Conservation (phyloP, 2,329 filamentous ascomycete species). For the Curvularia hawaiiensis region DNA sequence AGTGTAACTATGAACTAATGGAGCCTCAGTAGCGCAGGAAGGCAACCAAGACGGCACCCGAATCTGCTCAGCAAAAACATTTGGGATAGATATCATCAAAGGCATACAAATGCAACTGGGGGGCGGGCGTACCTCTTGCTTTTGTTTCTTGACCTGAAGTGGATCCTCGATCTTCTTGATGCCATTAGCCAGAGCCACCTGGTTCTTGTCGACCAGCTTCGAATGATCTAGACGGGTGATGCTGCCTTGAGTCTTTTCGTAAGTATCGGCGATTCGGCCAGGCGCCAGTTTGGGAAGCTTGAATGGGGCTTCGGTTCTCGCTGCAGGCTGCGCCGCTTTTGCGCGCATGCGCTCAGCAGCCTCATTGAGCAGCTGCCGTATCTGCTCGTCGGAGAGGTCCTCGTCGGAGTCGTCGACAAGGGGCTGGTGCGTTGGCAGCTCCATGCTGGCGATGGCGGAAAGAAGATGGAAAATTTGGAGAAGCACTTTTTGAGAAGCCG, state of each 20-base stretch:
- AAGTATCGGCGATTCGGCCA: constrained; percentile 56
- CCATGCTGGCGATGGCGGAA: constrained; percentile 41
- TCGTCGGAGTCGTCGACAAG: constrained; percentile 46
- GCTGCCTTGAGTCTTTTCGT: constrained; percentile 58
- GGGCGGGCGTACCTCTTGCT: constrained; percentile 56
- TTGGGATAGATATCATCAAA: constrained; percentile 82
- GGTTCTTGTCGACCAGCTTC: constrained; percentile 55
- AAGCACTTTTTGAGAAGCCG: constrained; percentile 31
- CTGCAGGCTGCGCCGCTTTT: constrained; percentile 42
- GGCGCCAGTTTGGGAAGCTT: constrained; percentile 59
- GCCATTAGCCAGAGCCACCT: constrained; percentile 55
- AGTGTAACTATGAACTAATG: constrained; percentile 77
- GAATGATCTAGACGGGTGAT: constrained; percentile 60
- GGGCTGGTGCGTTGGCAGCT: constrained; percentile 45
- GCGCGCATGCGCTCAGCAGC: constrained; percentile 64
- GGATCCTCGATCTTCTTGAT: constrained; percentile 61
- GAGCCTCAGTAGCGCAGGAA: constrained; percentile 72
- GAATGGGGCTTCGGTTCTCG: constrained; percentile 38
- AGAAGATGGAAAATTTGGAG: constrained; percentile 30
- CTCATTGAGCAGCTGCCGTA: constrained; percentile 66
- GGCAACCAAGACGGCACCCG: constrained; percentile 80
- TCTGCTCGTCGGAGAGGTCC: constrained; percentile 66
- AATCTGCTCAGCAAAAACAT: constrained; percentile 70
- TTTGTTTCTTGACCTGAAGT: constrained; percentile 51
- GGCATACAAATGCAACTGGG: constrained; percentile 26